Evolutionary conservation across 1,284 basidiomycete genomes (phyloP), one percentile per base, ranked within the genome.

Genomic region (Entoloma clypeatum): DNA sequence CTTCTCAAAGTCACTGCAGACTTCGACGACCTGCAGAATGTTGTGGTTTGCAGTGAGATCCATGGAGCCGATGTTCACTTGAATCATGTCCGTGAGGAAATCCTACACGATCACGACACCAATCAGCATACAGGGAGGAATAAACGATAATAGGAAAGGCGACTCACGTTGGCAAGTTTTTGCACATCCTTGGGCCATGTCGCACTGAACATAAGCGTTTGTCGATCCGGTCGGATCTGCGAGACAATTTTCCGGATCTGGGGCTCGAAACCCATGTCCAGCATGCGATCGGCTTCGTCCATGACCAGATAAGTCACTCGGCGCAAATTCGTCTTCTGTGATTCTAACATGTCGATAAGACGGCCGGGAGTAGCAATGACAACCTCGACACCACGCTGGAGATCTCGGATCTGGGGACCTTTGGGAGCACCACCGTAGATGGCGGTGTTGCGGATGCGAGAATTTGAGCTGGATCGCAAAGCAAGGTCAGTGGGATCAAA

Each of bases 141-240:
- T 22, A 14, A 11, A 32, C 29, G n/a, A n/a, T n/a, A 3, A 30
- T 13, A 6, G 14, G 29, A 13, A 22, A 17, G 7, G 33, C 8
- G n/a, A 59, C 67, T 43, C 55, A 88, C 86, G 58, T 81, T 85
- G 27, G 95, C 95, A 49, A 99, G 79, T 57, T 93, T 91, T 71
- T 99, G 95, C 3, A 99, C 96, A 58, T 99, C 95, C 70, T 97
- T 98, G 23, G 95, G 95, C 95, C 95, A 99, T 16, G 96, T 99
- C 17, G 95, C 95, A 43, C 93, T 97, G 75, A 99, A 99, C 81
- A 93, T 91, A 47, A 94, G 75, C 1, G 92, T 93, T 63, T 97
- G 94, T 60, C 92, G 83, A 70, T 97, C 94, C 28, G 93, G 94
- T 31, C 94, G 83, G 59, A 97, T 96, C 70, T 99, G 95, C 54